Evolutionary conservation across 164 flowering plant genomes (phyloP).

Genomic region (Stephania cephalantha): DNA sequence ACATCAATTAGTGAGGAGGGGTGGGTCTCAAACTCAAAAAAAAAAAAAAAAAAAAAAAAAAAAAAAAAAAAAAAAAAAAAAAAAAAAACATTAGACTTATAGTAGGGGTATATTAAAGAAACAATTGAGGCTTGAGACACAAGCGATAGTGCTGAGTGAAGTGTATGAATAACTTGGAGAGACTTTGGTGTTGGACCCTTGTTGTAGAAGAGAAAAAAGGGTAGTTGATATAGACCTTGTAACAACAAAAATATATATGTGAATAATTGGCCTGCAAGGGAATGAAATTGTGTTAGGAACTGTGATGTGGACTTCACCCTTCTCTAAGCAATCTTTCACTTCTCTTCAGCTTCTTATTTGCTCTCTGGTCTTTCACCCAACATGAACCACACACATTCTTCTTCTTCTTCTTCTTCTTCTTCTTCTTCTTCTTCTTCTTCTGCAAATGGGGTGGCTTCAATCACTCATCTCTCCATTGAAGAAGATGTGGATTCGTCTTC

Average conservation of each 20-base stretch:
- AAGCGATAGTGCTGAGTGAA: constrained; percentile 12
- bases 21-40: constrained; percentile 1
- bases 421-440: neutral
- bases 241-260: constrained; percentile 35
- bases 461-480: constrained; percentile 55
- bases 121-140: constrained; percentile 22
- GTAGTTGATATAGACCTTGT: constrained; percentile 33
- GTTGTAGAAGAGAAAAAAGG: constrained; percentile 39
- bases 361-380: constrained; percentile 2
- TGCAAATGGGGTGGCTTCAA: constrained; percentile 56
- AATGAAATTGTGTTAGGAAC: constrained; percentile 22
- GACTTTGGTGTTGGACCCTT: constrained; percentile 9
- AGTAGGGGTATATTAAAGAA: neutral
- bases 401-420: neutral
- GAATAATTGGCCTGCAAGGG: constrained; percentile 43
- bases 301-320: constrained; percentile 37
- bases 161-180: constrained; percentile 14
- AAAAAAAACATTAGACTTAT: neutral
- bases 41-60: neutral
- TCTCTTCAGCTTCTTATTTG: constrained; percentile 15
- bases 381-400: constrained; percentile 2
- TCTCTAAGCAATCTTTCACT: constrained; percentile 47
- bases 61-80: neutral
- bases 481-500: constrained; percentile 54
- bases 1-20: constrained; percentile 2